phyloP scores from a whole-genome alignment of 164 flowering plant genomes.

The Pachysandra terminalis region DNA sequence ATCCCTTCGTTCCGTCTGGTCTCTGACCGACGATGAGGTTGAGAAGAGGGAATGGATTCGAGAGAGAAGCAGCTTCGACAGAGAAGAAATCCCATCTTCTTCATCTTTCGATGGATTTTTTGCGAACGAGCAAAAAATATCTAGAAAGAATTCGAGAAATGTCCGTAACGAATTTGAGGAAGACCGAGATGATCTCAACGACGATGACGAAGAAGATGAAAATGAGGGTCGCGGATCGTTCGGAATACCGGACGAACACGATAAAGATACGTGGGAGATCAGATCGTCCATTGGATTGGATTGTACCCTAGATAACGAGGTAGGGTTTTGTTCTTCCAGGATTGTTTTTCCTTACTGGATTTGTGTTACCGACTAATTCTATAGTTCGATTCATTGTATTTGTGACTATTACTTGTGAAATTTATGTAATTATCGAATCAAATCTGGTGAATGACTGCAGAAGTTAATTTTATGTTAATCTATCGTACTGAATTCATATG shows the following conservation, averaged over 20 bases:
- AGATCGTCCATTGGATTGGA: slow-evolving; percentile 67
- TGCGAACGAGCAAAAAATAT: slow-evolving; percentile 4
- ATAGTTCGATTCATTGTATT: no score
- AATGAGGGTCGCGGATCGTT: slow-evolving; percentile 15
- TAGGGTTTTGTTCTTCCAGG: slow-evolving; percentile 10
- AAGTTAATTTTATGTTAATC: no score
- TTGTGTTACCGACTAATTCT: no score
- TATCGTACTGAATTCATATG: no score
- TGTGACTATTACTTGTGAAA: no score
- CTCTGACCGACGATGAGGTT: slow-evolving; percentile 57
- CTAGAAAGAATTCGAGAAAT: slow-evolving; percentile 8
- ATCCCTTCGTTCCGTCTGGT: slow-evolving; percentile 50
- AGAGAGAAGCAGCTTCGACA: slow-evolving; percentile 22
- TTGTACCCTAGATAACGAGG: slow-evolving; percentile 83
- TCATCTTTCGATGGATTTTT: slow-evolving; percentile 22
- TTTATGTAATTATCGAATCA: no score
- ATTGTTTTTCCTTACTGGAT: background rate
- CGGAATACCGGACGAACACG: slow-evolving; percentile 11
- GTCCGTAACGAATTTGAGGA: slow-evolving; percentile 24
- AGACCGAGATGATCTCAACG: slow-evolving; percentile 31
- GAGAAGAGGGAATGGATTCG: slow-evolving; percentile 58
- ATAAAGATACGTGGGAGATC: slow-evolving; percentile 65
- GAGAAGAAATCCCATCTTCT: slow-evolving; percentile 22
- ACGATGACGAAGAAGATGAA: slow-evolving; percentile 29
- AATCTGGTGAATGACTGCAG: no score